Conservation (phyloP, 768 basidiomycete species). For the Naganishia antarctica region DNA sequence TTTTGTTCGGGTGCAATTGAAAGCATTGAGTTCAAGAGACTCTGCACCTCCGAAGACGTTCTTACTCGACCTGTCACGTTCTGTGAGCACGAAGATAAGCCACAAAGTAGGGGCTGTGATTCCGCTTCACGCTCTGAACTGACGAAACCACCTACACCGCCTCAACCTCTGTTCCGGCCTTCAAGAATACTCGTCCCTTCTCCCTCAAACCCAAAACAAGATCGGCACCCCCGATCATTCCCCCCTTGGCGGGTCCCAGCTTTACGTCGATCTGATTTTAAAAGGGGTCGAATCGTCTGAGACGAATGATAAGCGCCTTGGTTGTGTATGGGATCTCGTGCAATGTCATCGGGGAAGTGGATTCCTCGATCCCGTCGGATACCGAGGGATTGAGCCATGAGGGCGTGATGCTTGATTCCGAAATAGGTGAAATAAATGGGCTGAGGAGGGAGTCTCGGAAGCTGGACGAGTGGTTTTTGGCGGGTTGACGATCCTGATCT, state of each 20-base stretch:
- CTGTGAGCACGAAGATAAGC: too few species aligned
- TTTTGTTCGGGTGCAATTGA: conserved; percentile 80
- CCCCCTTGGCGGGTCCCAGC: conserved; percentile 53
- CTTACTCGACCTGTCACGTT: conserved; percentile 69
- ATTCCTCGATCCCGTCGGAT: conserved; percentile 33
- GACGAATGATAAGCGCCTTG: conserved; percentile 60
- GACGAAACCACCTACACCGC: conserved; percentile 88
- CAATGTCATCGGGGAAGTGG: conserved; percentile 52
- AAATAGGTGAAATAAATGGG: conserved; percentile 55
- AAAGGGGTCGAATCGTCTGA: conserved; percentile 75
- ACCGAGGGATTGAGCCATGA: conserved; percentile 38
- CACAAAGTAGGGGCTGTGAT: too few species aligned
- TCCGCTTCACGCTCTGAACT: too few species aligned
- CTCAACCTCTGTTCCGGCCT: conserved; percentile 87
- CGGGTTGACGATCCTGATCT: conserved; percentile 79
- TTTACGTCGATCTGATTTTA: conserved; percentile 71
- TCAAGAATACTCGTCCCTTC: conserved; percentile 67
- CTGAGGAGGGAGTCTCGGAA: conserved; percentile 76
- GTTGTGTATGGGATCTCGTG: conserved; percentile 68
- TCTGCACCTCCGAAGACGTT: conserved; percentile 93
- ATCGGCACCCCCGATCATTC: conserved; percentile 44
- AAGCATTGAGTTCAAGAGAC: conserved; percentile 71
- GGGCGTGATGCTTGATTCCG: conserved; percentile 30
- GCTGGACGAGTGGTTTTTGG: conserved; percentile 61
- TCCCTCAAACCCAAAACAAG: conserved; percentile 57